Evolutionary conservation across 2,329 filamentous ascomycete species (phyloP), one percentile per base, ranked within the genome.

Genomic region (Phyllosticta citribraziliensis): DNA sequence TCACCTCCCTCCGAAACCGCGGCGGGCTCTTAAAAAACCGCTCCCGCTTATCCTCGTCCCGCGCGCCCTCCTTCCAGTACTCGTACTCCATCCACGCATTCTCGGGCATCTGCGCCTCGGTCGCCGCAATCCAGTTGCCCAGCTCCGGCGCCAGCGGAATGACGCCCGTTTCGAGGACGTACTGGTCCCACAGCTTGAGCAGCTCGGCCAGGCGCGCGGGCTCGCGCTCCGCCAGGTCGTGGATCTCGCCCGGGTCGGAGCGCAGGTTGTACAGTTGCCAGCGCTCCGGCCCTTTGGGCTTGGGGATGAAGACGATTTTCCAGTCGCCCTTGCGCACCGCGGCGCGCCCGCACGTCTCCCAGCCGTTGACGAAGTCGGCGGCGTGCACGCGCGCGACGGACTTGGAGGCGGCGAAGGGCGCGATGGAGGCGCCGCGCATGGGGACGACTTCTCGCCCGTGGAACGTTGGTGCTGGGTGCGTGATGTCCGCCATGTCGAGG

Each of bases 31-130:
- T 71, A 24, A 65, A 65, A 52, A 74, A 74, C 58, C 68, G 66
- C 62, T 72, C 67, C 50, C 59, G 52, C 50, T 40, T 61, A n/a
- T 71, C 71, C 55, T 70, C 64, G 22, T 74, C 71, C 35, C 79
- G 72, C 3, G 79, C 80, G 0, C 80, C 80, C 3, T 77, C 74
- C 63, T 81, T 80, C 83, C 83, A 86, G 65, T 85, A 86, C 70
- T 85, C 82, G 69, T 84, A 85, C 72, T 86, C 83, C 72, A 86
- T 85, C 83, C 82, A 85, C 6, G 79, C 82, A 67, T 85, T 83
- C 69, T 86, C 82, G 0, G 80, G 80, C 83, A 86, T 86, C 75
- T 86, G 83, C 63, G 80, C 82, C 70, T 86, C 83, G 66, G 81
- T 84, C 0, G 82, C 83, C 61, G 81, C 81, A 58, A 86, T 73